A percentile compares a stretch with the other conserved stretches of the same genome.
These are phyloP conservation scores for Scorias spongiosa DNA, from an alignment of 2,329 filamentous ascomycete species.

Conservation along the genomic window DNA sequence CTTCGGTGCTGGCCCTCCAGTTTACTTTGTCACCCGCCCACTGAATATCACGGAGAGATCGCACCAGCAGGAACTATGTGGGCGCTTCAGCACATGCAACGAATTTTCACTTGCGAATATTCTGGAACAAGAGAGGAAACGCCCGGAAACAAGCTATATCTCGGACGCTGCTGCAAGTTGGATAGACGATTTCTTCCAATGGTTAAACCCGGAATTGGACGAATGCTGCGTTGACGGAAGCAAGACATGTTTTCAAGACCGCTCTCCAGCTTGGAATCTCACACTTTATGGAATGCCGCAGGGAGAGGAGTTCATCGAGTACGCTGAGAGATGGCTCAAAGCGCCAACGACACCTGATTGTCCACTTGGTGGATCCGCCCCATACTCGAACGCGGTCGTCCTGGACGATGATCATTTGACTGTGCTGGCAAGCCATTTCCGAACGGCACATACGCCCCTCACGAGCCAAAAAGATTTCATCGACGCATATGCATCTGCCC, in stretches of 20 bases:
- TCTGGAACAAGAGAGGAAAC: slow-evolving; percentile 85
- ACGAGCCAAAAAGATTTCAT: slow-evolving; percentile 88
- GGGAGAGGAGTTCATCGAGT: slow-evolving; percentile 76
- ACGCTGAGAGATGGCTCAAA: slow-evolving; percentile 67
- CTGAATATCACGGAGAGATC: slow-evolving; percentile 61
- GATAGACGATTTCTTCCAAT: slow-evolving; percentile 92
- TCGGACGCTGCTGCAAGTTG: slow-evolving; percentile 80
- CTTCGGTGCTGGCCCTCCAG: slow-evolving; percentile 77
- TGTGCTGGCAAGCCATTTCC: slow-evolving; percentile 77
- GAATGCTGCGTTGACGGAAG: slow-evolving; percentile 49
- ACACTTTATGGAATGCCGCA: slow-evolving; percentile 85
- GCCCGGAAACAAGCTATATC: slow-evolving; percentile 75
- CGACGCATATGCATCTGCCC: slow-evolving; percentile 71
- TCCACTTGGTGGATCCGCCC: slow-evolving; percentile 73
- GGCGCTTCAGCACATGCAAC: slow-evolving; percentile 79
- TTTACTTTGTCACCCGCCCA: slow-evolving; percentile 83
- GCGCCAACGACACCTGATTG: slow-evolving; percentile 71
- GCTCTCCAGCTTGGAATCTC: slow-evolving; percentile 74
- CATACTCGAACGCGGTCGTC: slow-evolving; percentile 73
- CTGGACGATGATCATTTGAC: slow-evolving; percentile 52
- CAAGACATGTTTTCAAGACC: slow-evolving; percentile 60
- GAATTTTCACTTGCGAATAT: slow-evolving; percentile 73
- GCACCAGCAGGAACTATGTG: slow-evolving; percentile 77
- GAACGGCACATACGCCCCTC: slow-evolving; percentile 74
- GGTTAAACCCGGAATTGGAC: slow-evolving; percentile 79